Conservation (phyloP, 176 grass and related monocot genomes). For the Hsuehochloa calcarea region DNA sequence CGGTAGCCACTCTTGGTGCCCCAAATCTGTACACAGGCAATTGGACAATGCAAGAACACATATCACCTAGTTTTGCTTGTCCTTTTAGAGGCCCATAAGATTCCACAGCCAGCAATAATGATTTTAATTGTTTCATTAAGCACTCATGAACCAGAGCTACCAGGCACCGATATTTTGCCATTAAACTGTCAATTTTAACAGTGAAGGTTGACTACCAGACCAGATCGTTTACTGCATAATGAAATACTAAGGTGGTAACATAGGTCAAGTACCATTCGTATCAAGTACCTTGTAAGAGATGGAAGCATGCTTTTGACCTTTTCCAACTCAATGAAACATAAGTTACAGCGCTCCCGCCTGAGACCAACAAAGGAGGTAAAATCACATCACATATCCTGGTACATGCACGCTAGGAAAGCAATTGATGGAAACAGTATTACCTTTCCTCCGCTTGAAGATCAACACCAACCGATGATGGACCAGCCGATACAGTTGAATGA, state of each 20-base stretch:
- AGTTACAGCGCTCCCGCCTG: conserved; percentile 56
- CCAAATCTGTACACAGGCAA: not conserved
- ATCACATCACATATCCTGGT: not conserved
- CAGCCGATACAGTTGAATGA: conserved; percentile 48
- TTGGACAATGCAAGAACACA: not conserved
- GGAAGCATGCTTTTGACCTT: not conserved
- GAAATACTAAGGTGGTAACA: not conserved
- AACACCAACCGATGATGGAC: conserved; percentile 49
- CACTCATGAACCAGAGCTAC: not conserved
- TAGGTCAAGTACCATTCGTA: too few species aligned
- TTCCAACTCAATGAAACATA: conserved; percentile 55
- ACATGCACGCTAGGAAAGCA: not conserved
- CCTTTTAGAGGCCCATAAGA: not conserved
- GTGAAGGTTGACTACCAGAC: not conserved
- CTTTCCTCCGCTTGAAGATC: conserved; percentile 64
- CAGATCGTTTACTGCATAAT: not conserved
- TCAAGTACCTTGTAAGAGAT: not conserved
- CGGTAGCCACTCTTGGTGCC: not conserved
- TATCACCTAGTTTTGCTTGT: not conserved
- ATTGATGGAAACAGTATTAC: conserved; percentile 29
- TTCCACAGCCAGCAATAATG: not conserved
- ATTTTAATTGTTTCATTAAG: not conserved
- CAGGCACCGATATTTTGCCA: not conserved
- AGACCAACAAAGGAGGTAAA: conserved; percentile 18
- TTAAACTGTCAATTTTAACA: not conserved